A percentile compares a stretch with the other conserved stretches of the same genome.
phyloP scores from a whole-genome alignment of 805 yeast species.

The Scheffersomyces ergatensis region DNA sequence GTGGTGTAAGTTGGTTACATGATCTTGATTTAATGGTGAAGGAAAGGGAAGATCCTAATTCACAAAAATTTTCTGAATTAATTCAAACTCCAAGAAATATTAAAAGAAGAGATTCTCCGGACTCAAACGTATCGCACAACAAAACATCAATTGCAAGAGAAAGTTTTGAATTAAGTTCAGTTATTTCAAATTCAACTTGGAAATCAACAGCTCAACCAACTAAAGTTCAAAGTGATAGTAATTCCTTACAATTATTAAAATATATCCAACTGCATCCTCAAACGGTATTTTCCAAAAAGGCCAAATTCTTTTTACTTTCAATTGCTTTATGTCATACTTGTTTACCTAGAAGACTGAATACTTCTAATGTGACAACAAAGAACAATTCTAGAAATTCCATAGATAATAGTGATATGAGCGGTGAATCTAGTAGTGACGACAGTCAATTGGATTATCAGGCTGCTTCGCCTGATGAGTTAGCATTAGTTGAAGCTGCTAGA shows the following conservation, averaged over 20 bases:
- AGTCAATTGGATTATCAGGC: conserved; percentile 61
- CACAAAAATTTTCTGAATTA: conserved; percentile 4
- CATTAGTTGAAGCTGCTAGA: conserved; percentile 89
- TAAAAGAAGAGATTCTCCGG: background rate
- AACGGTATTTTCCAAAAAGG: conserved; percentile 65
- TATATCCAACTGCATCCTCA: conserved; percentile 74
- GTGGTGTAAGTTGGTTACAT: conserved; percentile 89
- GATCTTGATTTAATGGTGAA: conserved; percentile 49
- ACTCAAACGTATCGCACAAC: conserved; percentile 9
- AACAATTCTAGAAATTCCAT: background rate
- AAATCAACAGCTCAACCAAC: conserved; percentile 47
- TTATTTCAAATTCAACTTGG: conserved; percentile 36
- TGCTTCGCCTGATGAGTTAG: conserved; percentile 95
- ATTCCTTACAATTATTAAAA: conserved; percentile 62
- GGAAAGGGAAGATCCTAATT: conserved; percentile 6
- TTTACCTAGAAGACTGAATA: conserved; percentile 56
- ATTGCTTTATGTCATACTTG: conserved; percentile 90
- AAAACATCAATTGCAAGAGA: conserved; percentile 32
- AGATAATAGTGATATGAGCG: conserved; percentile 9
- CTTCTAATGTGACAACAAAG: background rate
- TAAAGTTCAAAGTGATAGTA: conserved; percentile 38
- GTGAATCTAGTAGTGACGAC: conserved; percentile 7
- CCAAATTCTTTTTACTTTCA: conserved; percentile 74
- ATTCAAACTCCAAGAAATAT: conserved; percentile 2
- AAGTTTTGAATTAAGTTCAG: conserved; percentile 27